Percentiles rank a stretch among this genome's conserved stretches.
Evolutionary conservation across 495 filamentous ascomycete species (phyloP).

Genomic region (Pseudotulostoma volvatum): DNA sequence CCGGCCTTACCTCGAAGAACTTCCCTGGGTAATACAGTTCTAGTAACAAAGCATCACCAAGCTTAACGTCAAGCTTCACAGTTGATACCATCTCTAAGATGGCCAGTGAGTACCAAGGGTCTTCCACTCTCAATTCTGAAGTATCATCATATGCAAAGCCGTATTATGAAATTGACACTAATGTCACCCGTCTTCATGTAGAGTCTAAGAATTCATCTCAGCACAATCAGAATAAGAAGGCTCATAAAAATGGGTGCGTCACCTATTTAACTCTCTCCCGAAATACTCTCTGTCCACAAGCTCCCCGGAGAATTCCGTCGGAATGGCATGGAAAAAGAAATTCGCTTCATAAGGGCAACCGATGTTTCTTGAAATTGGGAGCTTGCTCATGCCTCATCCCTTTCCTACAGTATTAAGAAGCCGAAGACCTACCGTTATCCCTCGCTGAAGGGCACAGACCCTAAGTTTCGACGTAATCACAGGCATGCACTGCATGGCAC

Average conservation of each 20-base stretch:
- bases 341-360: too few relatives aligned
- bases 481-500: constrained; percentile 98
- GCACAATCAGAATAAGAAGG: constrained; percentile 93
- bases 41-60: constrained; percentile 24
- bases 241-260: constrained; percentile 89
- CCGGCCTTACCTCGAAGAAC: too few relatives aligned
- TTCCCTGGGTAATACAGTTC: too few relatives aligned
- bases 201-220: constrained; percentile 99
- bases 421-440: constrained; percentile 98
- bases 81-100: constrained; percentile 35
- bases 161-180: too few relatives aligned
- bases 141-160: neutral
- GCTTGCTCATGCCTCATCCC: too few relatives aligned
- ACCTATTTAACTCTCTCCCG: constrained; percentile 2
- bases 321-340: too few relatives aligned
- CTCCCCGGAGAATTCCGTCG: too few relatives aligned
- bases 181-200: constrained; percentile 20
- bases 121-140: too few relatives aligned
- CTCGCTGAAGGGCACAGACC: constrained; percentile 94
- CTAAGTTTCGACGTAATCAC: constrained; percentile 99
- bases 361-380: too few relatives aligned
- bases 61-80: constrained; percentile 18
- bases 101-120: constrained; percentile 28
- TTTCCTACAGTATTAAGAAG: constrained; percentile 94
- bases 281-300: neutral